Conservation (phyloP, 1,284 basidiomycete species). For the Heliocybe sulcata region DNA sequence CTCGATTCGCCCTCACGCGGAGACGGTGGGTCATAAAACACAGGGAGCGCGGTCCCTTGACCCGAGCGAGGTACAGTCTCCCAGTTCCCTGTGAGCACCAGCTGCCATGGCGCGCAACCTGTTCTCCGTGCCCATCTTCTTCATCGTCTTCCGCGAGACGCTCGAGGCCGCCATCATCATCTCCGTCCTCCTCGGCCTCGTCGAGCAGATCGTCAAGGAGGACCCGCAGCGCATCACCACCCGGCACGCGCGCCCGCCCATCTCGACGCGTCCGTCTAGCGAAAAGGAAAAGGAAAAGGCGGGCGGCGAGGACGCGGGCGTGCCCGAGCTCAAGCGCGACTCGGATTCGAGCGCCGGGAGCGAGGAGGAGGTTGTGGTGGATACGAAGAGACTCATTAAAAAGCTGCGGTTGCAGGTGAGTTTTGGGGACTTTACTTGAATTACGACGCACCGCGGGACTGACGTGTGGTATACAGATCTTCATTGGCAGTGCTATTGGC, state of each 20-base stretch:
- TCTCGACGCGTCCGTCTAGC: too few relatives aligned
- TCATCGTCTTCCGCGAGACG: conserved; percentile 87
- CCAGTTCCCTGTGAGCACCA: too few relatives aligned
- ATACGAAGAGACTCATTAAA: conserved; percentile 36
- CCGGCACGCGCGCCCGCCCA: too few relatives aligned
- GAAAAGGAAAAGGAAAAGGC: conserved; percentile 18
- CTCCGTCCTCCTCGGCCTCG: conserved; percentile 80
- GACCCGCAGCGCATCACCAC: conserved; percentile 20
- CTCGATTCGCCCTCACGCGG: too few relatives aligned
- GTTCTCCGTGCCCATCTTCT: conserved; percentile 80
- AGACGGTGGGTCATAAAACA: too few relatives aligned
- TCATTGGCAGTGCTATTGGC: conserved; percentile 72
- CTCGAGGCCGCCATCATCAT: conserved; percentile 87
- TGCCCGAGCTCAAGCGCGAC: conserved; percentile 7
- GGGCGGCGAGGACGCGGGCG: conserved; percentile 15
- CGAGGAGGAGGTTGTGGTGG: conserved; percentile 12
- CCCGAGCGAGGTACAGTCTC: too few relatives aligned
- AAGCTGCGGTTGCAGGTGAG: conserved; percentile 59
- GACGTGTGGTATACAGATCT: conserved; percentile 67
- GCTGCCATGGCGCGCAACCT: conserved; percentile 62
- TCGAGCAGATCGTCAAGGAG: conserved; percentile 67
- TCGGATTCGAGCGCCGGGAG: conserved; percentile 14
- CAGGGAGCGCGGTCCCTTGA: too few relatives aligned
- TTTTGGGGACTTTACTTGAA: too few relatives aligned
- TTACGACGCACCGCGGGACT: too few relatives aligned